Evolutionary conservation across 139 green algal species (phyloP).

Genomic region (Zygnema circumcarinatum): DNA sequence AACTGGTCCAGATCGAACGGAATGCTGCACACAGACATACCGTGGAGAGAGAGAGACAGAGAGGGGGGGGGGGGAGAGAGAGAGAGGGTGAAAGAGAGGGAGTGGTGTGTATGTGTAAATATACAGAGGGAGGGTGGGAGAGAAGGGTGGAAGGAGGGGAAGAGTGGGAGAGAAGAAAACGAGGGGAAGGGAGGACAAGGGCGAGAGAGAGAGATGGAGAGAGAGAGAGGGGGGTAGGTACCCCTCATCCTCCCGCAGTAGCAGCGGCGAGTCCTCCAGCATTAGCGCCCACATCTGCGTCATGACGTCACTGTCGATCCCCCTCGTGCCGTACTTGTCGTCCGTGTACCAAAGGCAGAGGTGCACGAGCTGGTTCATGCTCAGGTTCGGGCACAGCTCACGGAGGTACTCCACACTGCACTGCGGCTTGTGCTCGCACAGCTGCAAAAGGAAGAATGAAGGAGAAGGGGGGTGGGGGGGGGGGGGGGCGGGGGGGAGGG

Average conservation of each 20-base stretch:
- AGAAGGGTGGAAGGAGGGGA: neutral
- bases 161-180: neutral
- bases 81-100: neutral
- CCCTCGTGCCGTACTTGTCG: conserved; percentile 42
- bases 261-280: conserved; percentile 9
- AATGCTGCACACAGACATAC: conserved; percentile 7
- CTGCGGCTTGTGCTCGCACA: conserved; percentile 2
- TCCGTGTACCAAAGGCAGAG: conserved; percentile 36
- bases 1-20: conserved; percentile 20
- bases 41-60: neutral
- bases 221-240: neutral
- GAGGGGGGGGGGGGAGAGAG: neutral
- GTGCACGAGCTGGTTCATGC: conserved; percentile 30
- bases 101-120: neutral
- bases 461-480: neutral
- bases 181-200: neutral
- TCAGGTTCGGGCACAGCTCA: conserved; percentile 4
- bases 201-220: neutral
- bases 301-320: neutral
- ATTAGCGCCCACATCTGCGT: conserved; percentile 10
- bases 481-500: neutral
- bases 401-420: neutral
- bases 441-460: neutral
- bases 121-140: neutral
- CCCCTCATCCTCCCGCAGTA: conserved; percentile 8